Evolutionary conservation across 306 rosid species (phyloP).

Genomic region (Rosa rugosa): DNA sequence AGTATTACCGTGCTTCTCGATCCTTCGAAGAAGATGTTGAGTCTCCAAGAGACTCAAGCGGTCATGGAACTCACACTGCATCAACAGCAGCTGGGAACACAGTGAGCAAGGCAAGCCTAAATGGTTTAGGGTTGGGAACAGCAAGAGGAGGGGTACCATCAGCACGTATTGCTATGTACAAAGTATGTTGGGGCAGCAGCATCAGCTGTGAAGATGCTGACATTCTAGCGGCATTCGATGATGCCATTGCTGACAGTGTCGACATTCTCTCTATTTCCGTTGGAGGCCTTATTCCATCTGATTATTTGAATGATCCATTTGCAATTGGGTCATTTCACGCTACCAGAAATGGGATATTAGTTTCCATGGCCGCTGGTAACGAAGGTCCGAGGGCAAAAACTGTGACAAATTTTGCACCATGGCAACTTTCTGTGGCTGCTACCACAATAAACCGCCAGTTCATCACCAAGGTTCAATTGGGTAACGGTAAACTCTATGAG

Average conservation of each 20-base stretch:
- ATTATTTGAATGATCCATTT: conserved; percentile 27
- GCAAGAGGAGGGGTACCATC: conserved; percentile 44
- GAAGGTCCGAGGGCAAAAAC: background rate
- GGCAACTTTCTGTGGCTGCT: too few species aligned
- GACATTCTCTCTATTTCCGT: conserved; percentile 47
- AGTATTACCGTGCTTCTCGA: conserved; percentile 19
- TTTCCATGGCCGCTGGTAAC: conserved; percentile 28
- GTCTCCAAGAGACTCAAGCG: conserved; percentile 39
- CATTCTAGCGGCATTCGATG: conserved; percentile 40
- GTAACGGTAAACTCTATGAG: too few species aligned
- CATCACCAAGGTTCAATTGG: too few species aligned
- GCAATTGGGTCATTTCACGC: conserved; percentile 63
- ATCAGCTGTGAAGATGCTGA: background rate
- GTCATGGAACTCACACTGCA: conserved; percentile 55
- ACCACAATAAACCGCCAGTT: too few species aligned
- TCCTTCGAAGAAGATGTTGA: background rate
- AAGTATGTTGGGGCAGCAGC: conserved; percentile 27
- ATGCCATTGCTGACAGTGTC: conserved; percentile 53
- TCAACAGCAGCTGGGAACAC: conserved; percentile 48
- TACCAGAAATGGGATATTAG: conserved; percentile 30
- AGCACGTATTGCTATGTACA: conserved; percentile 43
- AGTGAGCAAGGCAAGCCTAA: conserved; percentile 29
- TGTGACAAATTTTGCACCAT: too few species aligned
- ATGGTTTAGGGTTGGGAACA: conserved; percentile 37
- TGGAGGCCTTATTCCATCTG: background rate